phyloP scores from a whole-genome alignment of 1,284 basidiomycete species.

The Cryptococcus depauperatus region DNA sequence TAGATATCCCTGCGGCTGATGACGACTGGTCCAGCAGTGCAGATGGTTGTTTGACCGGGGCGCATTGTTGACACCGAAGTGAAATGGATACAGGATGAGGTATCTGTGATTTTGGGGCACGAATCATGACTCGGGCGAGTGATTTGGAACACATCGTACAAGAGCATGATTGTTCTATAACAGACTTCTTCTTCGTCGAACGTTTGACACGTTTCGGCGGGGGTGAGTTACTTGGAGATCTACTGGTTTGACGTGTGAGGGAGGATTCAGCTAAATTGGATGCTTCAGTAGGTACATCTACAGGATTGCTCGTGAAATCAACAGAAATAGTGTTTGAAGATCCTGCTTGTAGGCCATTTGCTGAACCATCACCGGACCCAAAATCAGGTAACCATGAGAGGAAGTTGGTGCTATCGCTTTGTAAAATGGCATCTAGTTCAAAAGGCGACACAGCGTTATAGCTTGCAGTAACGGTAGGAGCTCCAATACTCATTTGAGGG shows the following conservation, averaged over 20 bases:
- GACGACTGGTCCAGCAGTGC: conserved; percentile 9
- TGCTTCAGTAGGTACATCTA: background rate
- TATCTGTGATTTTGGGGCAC: conserved; percentile 32
- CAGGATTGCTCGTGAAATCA: background rate
- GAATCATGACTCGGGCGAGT: conserved; percentile 33
- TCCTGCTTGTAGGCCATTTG: background rate
- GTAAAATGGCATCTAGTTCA: conserved; percentile 39
- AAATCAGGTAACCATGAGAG: conserved; percentile 40
- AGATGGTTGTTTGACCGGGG: conserved; percentile 20
- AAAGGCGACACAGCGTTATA: conserved; percentile 27
- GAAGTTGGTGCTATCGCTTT: conserved; percentile 22
- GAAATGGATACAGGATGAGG: conserved; percentile 25
- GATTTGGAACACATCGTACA: conserved; percentile 25
- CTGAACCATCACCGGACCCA: conserved; percentile 3
- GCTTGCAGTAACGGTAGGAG: background rate
- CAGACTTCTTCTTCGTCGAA: conserved; percentile 34
- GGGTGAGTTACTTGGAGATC: conserved; percentile 9
- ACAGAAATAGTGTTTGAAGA: background rate
- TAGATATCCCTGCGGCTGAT: background rate
- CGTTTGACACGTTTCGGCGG: conserved; percentile 25
- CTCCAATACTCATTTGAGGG: background rate
- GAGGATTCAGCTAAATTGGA: background rate
- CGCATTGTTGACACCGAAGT: conserved; percentile 28
- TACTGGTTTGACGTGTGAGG: conserved; percentile 15
- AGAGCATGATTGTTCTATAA: conserved; percentile 25